phyloP scores from a whole-genome alignment of 495 filamentous ascomycete genomes.

The Choiromyces venosus region DNA sequence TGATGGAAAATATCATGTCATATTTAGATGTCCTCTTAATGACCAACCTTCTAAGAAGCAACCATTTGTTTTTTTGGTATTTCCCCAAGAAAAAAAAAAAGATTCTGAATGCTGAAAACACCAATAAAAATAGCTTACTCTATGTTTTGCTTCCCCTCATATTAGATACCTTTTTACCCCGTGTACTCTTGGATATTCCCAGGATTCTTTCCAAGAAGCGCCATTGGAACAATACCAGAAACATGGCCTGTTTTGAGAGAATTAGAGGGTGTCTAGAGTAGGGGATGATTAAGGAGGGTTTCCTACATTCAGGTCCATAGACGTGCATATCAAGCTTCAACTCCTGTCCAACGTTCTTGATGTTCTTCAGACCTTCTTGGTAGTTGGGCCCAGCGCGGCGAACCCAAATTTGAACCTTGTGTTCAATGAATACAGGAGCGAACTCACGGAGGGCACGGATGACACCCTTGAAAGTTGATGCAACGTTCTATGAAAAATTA shows the following conservation, averaged over 20 bases:
- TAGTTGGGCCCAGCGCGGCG: constrained; percentile 98
- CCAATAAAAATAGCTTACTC: not conserved
- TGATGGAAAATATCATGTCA: not conserved
- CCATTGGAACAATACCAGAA: constrained; percentile 60
- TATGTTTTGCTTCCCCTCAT: not conserved
- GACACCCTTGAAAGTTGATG: constrained; percentile 98
- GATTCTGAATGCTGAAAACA: constrained; percentile 1
- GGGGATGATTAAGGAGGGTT: not conserved
- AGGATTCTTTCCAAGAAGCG: constrained; percentile 49
- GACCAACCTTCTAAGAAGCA: not conserved
- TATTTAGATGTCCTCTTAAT: not conserved
- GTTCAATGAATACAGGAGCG: constrained; percentile 76
- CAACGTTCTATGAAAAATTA: constrained; percentile 56
- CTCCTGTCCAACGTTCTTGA: constrained; percentile 91
- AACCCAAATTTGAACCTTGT: constrained; percentile 99
- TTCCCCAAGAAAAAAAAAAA: not conserved
- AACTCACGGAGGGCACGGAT: constrained; percentile 95
- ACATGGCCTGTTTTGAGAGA: constrained; percentile 46
- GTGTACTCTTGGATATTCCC: constrained; percentile 40
- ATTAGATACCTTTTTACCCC: constrained; percentile 22
- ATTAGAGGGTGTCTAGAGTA: not conserved
- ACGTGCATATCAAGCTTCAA: constrained; percentile 92
- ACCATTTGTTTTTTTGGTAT: not conserved
- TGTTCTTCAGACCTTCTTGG: constrained; percentile 99
- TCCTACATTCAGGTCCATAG: constrained; percentile 96